Evolutionary conservation across 768 basidiomycete species (phyloP).

Genomic region (Macrolepiota albuminosa): DNA sequence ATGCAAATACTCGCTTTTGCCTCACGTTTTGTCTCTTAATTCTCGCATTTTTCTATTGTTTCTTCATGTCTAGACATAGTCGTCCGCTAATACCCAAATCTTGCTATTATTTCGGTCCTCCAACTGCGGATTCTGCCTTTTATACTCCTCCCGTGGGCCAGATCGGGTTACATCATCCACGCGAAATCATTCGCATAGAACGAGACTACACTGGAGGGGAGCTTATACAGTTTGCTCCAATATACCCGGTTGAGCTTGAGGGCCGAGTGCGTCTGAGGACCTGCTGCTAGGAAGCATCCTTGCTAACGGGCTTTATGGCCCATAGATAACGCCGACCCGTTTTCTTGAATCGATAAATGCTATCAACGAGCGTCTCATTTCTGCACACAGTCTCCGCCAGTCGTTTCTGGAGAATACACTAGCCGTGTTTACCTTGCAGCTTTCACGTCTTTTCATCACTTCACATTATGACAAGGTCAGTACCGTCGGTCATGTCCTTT

Average conservation of each 20-base stretch:
- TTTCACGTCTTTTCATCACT: conserved; percentile 61
- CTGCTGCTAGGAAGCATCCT: not conserved
- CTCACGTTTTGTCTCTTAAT: conserved; percentile 6
- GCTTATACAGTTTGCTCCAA: conserved; percentile 82
- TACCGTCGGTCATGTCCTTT: not conserved
- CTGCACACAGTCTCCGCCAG: conserved; percentile 73
- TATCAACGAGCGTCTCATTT: conserved; percentile 84
- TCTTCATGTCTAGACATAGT: conserved; percentile 21
- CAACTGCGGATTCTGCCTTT: conserved; percentile 70
- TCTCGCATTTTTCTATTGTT: not conserved
- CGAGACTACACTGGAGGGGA: conserved; percentile 92
- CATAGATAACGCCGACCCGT: conserved; percentile 83
- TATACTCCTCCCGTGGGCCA: conserved; percentile 78
- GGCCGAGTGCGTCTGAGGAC: conserved; percentile 62
- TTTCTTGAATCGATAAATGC: conserved; percentile 88
- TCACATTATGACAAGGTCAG: conserved; percentile 82
- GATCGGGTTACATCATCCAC: conserved; percentile 85
- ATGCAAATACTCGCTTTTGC: conserved; percentile 4
- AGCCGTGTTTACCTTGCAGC: conserved; percentile 74
- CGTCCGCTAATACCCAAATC: conserved; percentile 68
- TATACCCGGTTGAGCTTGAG: conserved; percentile 90
- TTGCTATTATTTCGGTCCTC: conserved; percentile 81
- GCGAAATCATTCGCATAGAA: conserved; percentile 89
- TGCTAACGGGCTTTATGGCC: conserved; percentile 4
- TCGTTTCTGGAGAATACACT: conserved; percentile 77